Base-by-base conservation (phyloP, 192 early-diverging fungal species). In the Thoreauomyces humboldtii region DNA sequence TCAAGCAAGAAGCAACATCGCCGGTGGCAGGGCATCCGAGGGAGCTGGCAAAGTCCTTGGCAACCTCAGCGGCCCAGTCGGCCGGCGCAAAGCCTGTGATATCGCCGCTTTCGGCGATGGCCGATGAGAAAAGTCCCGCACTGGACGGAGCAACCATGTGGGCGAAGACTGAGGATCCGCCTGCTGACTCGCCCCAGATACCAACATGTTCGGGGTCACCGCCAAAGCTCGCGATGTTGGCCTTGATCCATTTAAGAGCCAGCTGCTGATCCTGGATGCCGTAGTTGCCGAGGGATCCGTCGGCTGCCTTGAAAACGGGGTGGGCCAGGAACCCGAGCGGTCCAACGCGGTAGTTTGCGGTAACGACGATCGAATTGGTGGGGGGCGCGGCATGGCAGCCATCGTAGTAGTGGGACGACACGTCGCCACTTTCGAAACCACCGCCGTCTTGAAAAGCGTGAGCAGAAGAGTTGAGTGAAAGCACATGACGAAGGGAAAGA, bases 321-420 rank as follows among this genome's bases (percentile, higher is more conserved):
- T 57, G 64, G 12, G 74, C 57, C 25, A 81, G 65, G 48, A 69
- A 87, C 0, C 85, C 85, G 1, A 86, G 63, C 9, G 74, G 65
- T 0, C 86, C 86, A 2, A 87, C 46, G 45, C 86, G 80, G 55
- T 87, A 87, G 53, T 86, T 86, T 43, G 84, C 66, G 7, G 75
- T 77, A 0, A 80, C 72, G 28, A 78, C 59, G 24, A 84, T 71
- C 11, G 79, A 61, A n/a, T 67, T 69, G 25, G 56, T 65, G 42
- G 48, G 42, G 9, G 66, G 54, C 25, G 32, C 48, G 47, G 54
- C 24, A 28, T 59, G 59, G n/a, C 57, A 61, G 1, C 81, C 77
- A 53, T 81, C 52, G 67, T 80, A 86, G 22, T 71, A 61, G n/a
- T n/a, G n/a, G 22, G 56, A 59, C 34, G 61, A 69, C 4, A 56